These are phyloP conservation scores for Lathyrus sativus DNA, from an alignment of 306 rosid species.

Conservation along the genomic window DNA sequence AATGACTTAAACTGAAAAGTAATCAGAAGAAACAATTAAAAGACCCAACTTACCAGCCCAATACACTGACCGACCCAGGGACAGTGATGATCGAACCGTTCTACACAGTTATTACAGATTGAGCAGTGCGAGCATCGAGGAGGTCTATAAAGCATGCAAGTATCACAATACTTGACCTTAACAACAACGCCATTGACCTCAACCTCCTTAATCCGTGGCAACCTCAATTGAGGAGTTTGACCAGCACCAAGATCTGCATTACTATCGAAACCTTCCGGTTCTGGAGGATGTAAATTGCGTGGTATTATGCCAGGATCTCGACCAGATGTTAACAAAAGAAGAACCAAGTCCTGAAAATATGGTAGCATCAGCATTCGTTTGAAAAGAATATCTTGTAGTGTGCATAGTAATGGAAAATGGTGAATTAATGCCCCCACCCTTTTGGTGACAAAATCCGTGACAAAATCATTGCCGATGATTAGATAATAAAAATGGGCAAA, in stretches of 20 bases:
- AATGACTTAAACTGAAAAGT: conserved; percentile 20
- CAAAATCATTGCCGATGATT: conserved; percentile 11
- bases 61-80: conserved; percentile 99
- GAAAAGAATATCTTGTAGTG: conserved; percentile 8
- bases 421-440: conserved; percentile 7
- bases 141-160: conserved; percentile 99
- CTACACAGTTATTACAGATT: conserved; percentile 95
- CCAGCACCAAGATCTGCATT: conserved; percentile 69
- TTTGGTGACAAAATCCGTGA: conserved; percentile 23
- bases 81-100: conserved; percentile 95
- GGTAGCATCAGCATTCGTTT: conserved; percentile 22
- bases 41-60: conserved; percentile 72
- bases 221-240: conserved; percentile 89
- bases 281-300: conserved; percentile 93
- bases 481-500: neutral
- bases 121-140: conserved; percentile 99
- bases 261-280: conserved; percentile 84
- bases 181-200: conserved; percentile 75
- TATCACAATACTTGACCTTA: conserved; percentile 92
- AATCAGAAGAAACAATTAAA: neutral
- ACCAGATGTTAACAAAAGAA: conserved; percentile 87
- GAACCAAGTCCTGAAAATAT: conserved; percentile 70
- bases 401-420: conserved; percentile 7
- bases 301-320: conserved; percentile 99
- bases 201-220: conserved; percentile 90